Conservation (phyloP, 2,329 filamentous ascomycete genomes). For the Botrytis paeoniae region DNA sequence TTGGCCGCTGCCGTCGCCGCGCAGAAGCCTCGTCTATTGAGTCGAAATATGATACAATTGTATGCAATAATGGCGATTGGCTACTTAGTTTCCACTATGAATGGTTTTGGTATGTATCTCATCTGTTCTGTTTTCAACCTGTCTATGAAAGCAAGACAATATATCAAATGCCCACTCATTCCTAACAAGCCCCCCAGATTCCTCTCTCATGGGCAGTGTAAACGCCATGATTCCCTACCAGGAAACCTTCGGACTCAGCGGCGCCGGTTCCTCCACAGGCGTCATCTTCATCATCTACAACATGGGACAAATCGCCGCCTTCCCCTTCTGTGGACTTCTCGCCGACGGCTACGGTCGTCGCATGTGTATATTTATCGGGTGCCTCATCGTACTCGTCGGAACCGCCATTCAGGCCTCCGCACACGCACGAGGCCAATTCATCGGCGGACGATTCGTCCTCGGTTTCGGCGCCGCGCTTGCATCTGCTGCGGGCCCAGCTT, state of each 20-base stretch:
- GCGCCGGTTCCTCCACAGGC: conserved; percentile 47
- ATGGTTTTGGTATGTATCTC: conserved; percentile 45
- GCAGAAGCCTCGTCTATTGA: conserved; percentile 39
- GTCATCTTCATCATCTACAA: conserved; percentile 49
- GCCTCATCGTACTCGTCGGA: not conserved
- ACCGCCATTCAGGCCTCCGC: conserved; percentile 45
- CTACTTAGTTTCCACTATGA: conserved; percentile 49
- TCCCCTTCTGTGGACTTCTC: conserved; percentile 50
- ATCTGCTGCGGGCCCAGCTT: conserved; percentile 39
- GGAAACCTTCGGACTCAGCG: conserved; percentile 39
- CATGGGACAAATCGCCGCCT: conserved; percentile 43
- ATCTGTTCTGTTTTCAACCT: not conserved
- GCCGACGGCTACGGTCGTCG: conserved; percentile 29
- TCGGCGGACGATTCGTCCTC: conserved; percentile 53
- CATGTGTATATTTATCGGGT: not conserved
- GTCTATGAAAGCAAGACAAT: not conserved
- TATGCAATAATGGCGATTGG: conserved; percentile 43
- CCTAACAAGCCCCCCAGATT: not conserved
- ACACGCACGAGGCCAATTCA: conserved; percentile 49
- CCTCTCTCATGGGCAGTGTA: conserved; percentile 47
- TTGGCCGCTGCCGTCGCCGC: conserved; percentile 37
- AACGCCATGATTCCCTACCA: conserved; percentile 46
- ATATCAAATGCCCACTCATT: not conserved
- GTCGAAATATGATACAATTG: conserved; percentile 45
- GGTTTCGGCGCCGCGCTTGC: conserved; percentile 59